Percentiles rank a stretch among this genome's conserved stretches.
These are phyloP conservation scores for Paulownia fortunei DNA, from an alignment of 257 asterid genomes.

Conservation along the genomic window DNA sequence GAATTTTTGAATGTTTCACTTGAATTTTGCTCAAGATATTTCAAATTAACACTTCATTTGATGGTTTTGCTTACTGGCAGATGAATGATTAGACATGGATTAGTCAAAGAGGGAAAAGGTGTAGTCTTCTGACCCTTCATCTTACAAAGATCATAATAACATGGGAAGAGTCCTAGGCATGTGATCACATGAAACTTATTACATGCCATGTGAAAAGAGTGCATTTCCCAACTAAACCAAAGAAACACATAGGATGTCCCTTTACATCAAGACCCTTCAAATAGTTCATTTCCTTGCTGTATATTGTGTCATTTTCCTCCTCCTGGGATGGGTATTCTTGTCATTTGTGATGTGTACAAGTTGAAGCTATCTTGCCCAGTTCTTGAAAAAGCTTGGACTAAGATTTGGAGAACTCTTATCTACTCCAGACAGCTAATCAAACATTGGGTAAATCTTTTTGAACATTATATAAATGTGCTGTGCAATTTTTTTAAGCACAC, in stretches of 20 bases:
- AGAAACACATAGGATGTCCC: constrained; percentile 10
- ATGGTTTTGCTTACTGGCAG: constrained; percentile 24
- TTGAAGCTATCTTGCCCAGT: constrained; percentile 41
- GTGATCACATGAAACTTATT: constrained; percentile 73
- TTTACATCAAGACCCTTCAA: constrained; percentile 41
- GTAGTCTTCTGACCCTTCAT: constrained; percentile 34
- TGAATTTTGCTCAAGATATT: background rate
- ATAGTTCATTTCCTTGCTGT: background rate
- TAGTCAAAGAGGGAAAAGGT: constrained; percentile 28
- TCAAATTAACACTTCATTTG: constrained; percentile 4
- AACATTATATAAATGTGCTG: constrained; percentile 12
- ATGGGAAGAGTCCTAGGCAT: constrained; percentile 61
- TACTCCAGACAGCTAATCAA: constrained; percentile 50
- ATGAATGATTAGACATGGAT: constrained; percentile 41
- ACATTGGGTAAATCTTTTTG: constrained; percentile 34
- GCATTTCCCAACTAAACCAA: constrained; percentile 48
- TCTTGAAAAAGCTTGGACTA: constrained; percentile 41
- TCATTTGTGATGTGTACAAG: constrained; percentile 29
- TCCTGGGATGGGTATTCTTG: constrained; percentile 44
- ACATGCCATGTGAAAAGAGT: constrained; percentile 62
- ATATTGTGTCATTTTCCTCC: constrained; percentile 17
- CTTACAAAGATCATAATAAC: constrained; percentile 44
- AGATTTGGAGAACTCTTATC: constrained; percentile 40
- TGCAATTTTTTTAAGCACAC: constrained; percentile 22
- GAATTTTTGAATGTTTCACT: too few species aligned